These are phyloP conservation scores for Penicillium paradoxum DNA, from an alignment of 495 filamentous ascomycete species.

Conservation along the genomic window DNA sequence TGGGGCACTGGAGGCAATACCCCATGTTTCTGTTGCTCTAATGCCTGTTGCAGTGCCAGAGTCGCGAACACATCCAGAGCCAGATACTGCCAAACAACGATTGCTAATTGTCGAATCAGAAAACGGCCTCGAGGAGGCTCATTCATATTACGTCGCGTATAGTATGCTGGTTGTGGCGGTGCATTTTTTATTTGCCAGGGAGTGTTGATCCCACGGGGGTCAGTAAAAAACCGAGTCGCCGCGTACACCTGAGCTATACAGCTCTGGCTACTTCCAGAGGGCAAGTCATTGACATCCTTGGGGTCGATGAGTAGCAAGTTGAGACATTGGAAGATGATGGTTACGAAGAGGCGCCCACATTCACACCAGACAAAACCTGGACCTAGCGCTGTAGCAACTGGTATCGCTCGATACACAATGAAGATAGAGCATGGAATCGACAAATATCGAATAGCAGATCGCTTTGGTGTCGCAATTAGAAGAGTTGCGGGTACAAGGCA, in stretches of 20 bases:
- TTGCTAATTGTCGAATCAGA: constrained; percentile 15
- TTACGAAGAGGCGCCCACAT: constrained; percentile 12
- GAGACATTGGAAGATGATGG: constrained; percentile 15
- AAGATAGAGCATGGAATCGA: constrained; percentile 11
- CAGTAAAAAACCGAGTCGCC: constrained; percentile 8
- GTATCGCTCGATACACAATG: constrained; percentile 8
- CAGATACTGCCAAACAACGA: constrained; percentile 21
- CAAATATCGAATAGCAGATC: constrained; percentile 14
- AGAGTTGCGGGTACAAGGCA: constrained; percentile 12
- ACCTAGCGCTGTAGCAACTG: constrained; percentile 7
- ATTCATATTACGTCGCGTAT: not conserved
- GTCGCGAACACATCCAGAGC: constrained; percentile 18
- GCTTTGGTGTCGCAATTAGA: constrained; percentile 13
- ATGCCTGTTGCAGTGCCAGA: constrained; percentile 12
- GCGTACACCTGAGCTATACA: constrained; percentile 1
- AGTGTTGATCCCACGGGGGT: constrained; percentile 19
- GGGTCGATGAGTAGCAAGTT: constrained; percentile 17
- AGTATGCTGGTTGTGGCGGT: constrained; percentile 21
- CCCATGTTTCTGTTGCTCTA: constrained; percentile 7
- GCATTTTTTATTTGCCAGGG: constrained; percentile 19
- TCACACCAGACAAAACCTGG: constrained; percentile 23
- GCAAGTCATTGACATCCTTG: constrained; percentile 12
- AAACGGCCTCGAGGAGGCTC: constrained; percentile 13
- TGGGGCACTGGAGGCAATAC: constrained; percentile 7
- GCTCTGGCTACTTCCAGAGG: not conserved